Conservation (phyloP, 306 rosid species). For the Rubus idaeus region DNA sequence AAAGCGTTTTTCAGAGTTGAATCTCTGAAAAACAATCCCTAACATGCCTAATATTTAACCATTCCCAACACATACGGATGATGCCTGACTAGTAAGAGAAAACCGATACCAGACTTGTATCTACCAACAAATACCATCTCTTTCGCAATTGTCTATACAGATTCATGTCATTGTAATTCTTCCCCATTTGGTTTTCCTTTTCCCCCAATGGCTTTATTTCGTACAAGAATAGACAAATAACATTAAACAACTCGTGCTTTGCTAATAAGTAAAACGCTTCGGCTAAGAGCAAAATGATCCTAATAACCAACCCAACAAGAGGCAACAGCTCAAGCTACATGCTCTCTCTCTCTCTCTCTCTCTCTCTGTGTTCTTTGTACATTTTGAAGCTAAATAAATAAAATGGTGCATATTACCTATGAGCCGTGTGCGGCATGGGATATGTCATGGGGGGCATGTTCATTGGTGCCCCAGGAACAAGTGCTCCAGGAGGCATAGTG, state of each 20-base stretch:
- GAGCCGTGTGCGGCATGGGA: slow-evolving; percentile 73
- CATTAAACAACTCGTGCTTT: slow-evolving; percentile 33
- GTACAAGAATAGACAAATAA: slow-evolving; percentile 31
- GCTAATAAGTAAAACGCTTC: slow-evolving; percentile 28
- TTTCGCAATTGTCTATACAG: slow-evolving; percentile 32
- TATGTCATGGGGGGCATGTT: slow-evolving; percentile 71
- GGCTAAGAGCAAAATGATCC: slow-evolving; percentile 20
- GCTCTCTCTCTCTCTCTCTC: slow-evolving; percentile 15
- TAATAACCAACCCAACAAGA: slow-evolving; percentile 29
- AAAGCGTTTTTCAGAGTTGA: too few species aligned
- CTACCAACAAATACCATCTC: slow-evolving; percentile 24
- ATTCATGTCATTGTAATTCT: slow-evolving; percentile 25
- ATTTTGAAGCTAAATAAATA: slow-evolving; percentile 35
- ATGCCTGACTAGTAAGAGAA: not conserved
- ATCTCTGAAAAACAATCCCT: too few species aligned
- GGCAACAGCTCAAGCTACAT: slow-evolving; percentile 48
- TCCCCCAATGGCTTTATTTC: slow-evolving; percentile 32
- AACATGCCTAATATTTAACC: too few species aligned
- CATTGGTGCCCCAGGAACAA: slow-evolving; percentile 80
- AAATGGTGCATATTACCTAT: slow-evolving; percentile 46
- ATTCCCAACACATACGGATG: not conserved
- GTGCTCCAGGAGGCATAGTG: slow-evolving; percentile 55
- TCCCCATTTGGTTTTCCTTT: slow-evolving; percentile 21
- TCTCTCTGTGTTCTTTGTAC: slow-evolving; percentile 43
- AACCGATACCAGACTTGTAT: slow-evolving; percentile 12